A percentile compares a stretch with the other conserved stretches of the same genome.
phyloP scores from a whole-genome alignment of 371 early-diverging fungal genomes.

The Chytridium lagenaria region DNA sequence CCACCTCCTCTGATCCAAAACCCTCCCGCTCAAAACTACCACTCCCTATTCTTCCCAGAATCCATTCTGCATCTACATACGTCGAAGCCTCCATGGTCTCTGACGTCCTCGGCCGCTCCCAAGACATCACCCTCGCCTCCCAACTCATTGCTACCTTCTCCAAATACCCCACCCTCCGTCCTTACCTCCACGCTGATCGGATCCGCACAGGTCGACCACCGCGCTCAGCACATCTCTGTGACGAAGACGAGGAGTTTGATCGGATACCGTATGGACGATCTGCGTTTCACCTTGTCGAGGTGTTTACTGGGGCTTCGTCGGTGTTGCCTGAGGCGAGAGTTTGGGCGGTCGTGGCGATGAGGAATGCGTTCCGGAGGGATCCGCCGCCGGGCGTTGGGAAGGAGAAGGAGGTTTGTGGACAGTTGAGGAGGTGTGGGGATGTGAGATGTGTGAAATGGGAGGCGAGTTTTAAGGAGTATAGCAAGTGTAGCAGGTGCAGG shows the following conservation, averaged over 20 bases:
- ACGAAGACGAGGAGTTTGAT: not conserved
- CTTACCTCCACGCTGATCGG: conserved; percentile 60
- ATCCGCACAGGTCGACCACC: conserved; percentile 24
- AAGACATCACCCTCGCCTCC: conserved; percentile 82
- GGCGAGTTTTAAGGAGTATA: conserved; percentile 39
- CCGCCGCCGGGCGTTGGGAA: not conserved
- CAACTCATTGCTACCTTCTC: conserved; percentile 86
- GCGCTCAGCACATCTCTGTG: not conserved
- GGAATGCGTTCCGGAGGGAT: conserved; percentile 54
- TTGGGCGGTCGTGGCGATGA: conserved; percentile 49
- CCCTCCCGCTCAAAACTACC: conserved; percentile 17
- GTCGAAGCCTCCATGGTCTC: conserved; percentile 18
- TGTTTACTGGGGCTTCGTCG: conserved; percentile 36
- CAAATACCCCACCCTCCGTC: conserved; percentile 79
- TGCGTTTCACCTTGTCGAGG: conserved; percentile 44
- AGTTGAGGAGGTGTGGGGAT: conserved; percentile 44
- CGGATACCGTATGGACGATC: conserved; percentile 13
- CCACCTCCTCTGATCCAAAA: no score
- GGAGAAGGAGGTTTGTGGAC: conserved; percentile 10
- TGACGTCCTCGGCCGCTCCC: conserved; percentile 67
- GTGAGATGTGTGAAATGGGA: conserved; percentile 42
- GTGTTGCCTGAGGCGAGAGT: conserved; percentile 43
- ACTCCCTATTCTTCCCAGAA: conserved; percentile 29
- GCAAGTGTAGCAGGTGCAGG: conserved; percentile 53
- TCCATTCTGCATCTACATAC: conserved; percentile 25